These are phyloP conservation scores for Fusarium keratoplasticum DNA, from an alignment of 2,329 filamentous ascomycete species.

Conservation along the genomic window DNA sequence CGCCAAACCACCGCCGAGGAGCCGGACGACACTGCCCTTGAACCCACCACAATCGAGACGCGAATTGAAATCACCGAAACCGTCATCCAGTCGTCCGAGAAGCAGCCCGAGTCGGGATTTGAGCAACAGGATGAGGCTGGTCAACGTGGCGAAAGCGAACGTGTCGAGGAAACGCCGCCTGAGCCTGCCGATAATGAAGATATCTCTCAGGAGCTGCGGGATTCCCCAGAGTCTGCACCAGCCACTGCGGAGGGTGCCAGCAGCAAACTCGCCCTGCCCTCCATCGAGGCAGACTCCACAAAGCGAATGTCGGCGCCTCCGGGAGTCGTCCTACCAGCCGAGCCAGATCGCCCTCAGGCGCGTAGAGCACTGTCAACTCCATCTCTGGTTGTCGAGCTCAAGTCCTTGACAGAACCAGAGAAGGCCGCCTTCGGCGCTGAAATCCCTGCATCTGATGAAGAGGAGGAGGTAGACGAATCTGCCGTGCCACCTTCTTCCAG, in stretches of 20 bases:
- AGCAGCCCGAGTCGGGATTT: constrained; percentile 1
- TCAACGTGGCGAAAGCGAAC: constrained; percentile 8
- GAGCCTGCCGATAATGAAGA: background rate
- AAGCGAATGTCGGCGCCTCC: constrained; percentile 36
- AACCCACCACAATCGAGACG: background rate
- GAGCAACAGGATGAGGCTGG: background rate
- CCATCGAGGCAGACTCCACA: constrained; percentile 14
- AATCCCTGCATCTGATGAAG: background rate
- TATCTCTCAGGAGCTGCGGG: background rate
- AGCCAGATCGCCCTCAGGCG: constrained; percentile 1
- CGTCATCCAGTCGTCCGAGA: constrained; percentile 35
- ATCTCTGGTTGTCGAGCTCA: constrained; percentile 28
- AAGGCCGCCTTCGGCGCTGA: constrained; percentile 26
- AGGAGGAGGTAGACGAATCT: background rate
- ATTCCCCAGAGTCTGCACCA: background rate
- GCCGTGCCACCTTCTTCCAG: constrained; percentile 16
- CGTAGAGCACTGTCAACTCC: constrained; percentile 25
- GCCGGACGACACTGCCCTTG: background rate
- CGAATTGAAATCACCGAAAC: constrained; percentile 28
- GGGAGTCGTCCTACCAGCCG: background rate
- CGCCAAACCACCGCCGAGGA: background rate
- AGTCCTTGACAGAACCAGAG: constrained; percentile 24
- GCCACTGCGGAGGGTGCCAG: constrained; percentile 1
- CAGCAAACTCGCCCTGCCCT: constrained; percentile 14
- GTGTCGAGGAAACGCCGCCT: constrained; percentile 26